Evolutionary conservation across 805 yeast genomes (phyloP).

Genomic region (Pichia sporocuriosa): DNA sequence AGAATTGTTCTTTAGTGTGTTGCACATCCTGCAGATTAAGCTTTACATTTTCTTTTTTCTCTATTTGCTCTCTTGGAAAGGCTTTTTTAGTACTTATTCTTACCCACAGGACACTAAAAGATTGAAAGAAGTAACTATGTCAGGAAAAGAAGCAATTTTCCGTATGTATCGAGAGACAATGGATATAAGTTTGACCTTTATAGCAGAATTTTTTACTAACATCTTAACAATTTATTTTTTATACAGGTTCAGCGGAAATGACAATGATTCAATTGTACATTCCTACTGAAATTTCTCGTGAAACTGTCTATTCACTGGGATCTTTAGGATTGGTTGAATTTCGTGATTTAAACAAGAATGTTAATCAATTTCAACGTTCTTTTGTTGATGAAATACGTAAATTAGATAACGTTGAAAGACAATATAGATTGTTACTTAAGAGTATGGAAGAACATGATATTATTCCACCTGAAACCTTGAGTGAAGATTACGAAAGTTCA

Average conservation of each 20-base stretch:
- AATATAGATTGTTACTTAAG: conserved; percentile 50
- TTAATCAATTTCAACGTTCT: conserved; percentile 82
- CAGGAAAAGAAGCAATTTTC: conserved; percentile 25
- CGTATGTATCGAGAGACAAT: conserved; percentile 23
- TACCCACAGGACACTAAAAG: too few relatives aligned
- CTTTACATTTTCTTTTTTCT: too few relatives aligned
- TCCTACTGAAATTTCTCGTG: conserved; percentile 85
- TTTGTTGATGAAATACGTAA: conserved; percentile 83
- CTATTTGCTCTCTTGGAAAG: too few relatives aligned
- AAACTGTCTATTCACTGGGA: conserved; percentile 80
- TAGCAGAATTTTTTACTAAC: neutral
- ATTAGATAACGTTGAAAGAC: conserved; percentile 84
- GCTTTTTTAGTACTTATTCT: too few relatives aligned
- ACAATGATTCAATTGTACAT: conserved; percentile 85
- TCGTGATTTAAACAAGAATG: conserved; percentile 79
- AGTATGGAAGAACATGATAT: conserved; percentile 39
- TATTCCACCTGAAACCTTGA: conserved; percentile 17
- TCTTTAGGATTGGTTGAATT: conserved; percentile 81
- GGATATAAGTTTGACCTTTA: too few relatives aligned
- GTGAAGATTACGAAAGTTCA: conserved; percentile 18
- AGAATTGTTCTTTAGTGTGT: too few relatives aligned
- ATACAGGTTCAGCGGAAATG: conserved; percentile 88
- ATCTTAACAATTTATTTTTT: neutral
- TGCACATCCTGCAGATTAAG: too few relatives aligned
- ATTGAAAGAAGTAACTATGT: conserved; percentile 11